Evolutionary conservation across 1,284 basidiomycete species (phyloP), one percentile per base, ranked within the genome.

Genomic region (Ganoderma resinaceum): DNA sequence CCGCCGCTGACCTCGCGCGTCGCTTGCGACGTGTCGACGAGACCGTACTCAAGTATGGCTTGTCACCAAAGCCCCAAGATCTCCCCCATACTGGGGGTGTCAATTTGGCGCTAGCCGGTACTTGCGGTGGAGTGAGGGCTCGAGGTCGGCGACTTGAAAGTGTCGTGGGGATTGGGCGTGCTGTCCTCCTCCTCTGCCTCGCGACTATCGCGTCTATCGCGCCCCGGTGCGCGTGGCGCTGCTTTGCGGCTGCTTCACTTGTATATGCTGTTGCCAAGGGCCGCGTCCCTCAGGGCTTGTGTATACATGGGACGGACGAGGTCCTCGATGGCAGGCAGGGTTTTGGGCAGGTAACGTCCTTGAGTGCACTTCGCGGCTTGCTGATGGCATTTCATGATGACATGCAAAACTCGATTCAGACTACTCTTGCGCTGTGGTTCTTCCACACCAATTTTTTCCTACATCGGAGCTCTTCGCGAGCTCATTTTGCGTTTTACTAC

Each of bases 281-380:
- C 46, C 12, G 11, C 46, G 46, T 52, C 23, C 46, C 46, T 52
- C 46, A 26, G 46, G 46, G 46, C 46, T 52, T 52, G 46, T 23
- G 46, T 52, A 52, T 52, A 52, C 46, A 52, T 37, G 33, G 12
- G 58, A 29, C 38, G 23, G 11, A 60, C 58, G 58, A 60, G 58
- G 38, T 52, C 26, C 14, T 26, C 23, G 37, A 16, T 23, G n/a
- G 23, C 37, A 9, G 20, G 29, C 33, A 57, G 35, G 23, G 9
- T 26, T 26, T 40, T 23, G 35, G 58, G 37, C 58, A 38, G 8
- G 33, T 38, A 43, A 62, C 55, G 55, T 65, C 55, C 61, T 68
- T 65, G 18, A 62, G 67, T 68, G 62, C 63, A 65, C 58, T 68
- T 65, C 63, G 67, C 67, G 67, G 67, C 67, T 65, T 55, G 67